Percentiles rank a stretch among this genome's conserved stretches.
Conservation (phyloP, 306 rosid genomes). For the Dicorynia guianensis region DNA sequence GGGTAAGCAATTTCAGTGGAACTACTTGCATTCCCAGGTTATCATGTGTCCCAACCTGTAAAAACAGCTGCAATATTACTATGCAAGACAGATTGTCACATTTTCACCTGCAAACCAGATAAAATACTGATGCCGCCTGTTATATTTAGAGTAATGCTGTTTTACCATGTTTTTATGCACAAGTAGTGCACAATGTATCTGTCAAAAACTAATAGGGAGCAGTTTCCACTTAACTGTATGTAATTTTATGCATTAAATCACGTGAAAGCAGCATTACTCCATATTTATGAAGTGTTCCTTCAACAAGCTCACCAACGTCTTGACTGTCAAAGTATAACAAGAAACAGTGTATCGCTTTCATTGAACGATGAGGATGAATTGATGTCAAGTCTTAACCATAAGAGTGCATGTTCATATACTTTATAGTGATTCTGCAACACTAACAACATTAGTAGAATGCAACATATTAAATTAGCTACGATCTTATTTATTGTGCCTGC, state of each 20-base stretch:
- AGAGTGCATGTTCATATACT: neutral
- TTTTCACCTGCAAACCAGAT: neutral
- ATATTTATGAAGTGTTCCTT: neutral
- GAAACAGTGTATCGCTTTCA: neutral
- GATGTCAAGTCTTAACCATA: neutral
- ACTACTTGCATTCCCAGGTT: constrained; percentile 47
- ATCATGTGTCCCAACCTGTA: constrained; percentile 38
- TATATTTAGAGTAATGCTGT: no score
- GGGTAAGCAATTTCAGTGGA: constrained; percentile 38
- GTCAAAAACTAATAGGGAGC: no score
- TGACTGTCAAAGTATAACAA: neutral
- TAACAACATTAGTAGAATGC: no score
- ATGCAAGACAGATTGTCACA: neutral
- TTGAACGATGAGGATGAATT: neutral
- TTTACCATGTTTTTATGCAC: no score
- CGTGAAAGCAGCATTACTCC: no score
- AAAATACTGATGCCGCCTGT: neutral
- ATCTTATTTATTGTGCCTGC: constrained; percentile 15
- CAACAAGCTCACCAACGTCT: no score
- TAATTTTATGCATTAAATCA: no score
- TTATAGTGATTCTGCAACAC: neutral
- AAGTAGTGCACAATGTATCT: no score
- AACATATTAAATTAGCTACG: no score
- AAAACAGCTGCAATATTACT: neutral
- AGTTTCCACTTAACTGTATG: no score